These are phyloP conservation scores for Apostasia ramifera DNA, from an alignment of 106 monocot species.

Conservation along the genomic window DNA sequence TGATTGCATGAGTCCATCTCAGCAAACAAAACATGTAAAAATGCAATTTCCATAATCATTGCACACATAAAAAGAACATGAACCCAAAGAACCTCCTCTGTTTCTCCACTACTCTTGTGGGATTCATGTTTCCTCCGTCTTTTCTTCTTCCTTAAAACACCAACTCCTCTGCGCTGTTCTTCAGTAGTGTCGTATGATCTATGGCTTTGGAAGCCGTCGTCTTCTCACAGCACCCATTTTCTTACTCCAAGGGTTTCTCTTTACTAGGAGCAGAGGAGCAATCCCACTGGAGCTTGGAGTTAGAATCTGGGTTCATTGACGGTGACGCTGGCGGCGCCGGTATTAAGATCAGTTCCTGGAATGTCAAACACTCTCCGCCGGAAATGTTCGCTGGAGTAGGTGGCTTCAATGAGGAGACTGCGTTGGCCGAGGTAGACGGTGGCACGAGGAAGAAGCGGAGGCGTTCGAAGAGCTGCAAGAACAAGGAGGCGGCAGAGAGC, in stretches of 20 bases:
- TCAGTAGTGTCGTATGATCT: background rate
- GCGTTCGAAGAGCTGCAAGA: conserved; percentile 32
- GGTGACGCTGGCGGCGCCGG: background rate
- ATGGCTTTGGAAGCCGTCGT: conserved; percentile 24
- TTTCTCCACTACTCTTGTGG: no score
- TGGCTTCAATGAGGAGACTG: background rate
- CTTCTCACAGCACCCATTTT: conserved; percentile 7
- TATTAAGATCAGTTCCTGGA: background rate
- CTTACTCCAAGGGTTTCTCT: conserved; percentile 1
- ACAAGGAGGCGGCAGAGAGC: conserved; percentile 57
- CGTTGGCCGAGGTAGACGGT: background rate
- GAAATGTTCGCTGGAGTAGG: background rate
- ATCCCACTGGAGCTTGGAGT: background rate
- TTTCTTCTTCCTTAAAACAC: background rate
- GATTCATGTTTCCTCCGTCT: background rate
- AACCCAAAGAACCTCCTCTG: background rate
- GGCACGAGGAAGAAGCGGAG: conserved; percentile 20
- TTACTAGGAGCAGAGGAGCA: background rate
- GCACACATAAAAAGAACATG: background rate
- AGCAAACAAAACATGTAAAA: no score
- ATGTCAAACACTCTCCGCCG: background rate
- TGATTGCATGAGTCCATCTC: no score
- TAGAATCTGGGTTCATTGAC: background rate
- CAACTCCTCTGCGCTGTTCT: background rate
- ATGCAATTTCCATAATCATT: no score